Evolutionary conservation across 2,329 filamentous ascomycete genomes (phyloP), one percentile per base, ranked within the genome.

Genomic region (Calonectria montana): DNA sequence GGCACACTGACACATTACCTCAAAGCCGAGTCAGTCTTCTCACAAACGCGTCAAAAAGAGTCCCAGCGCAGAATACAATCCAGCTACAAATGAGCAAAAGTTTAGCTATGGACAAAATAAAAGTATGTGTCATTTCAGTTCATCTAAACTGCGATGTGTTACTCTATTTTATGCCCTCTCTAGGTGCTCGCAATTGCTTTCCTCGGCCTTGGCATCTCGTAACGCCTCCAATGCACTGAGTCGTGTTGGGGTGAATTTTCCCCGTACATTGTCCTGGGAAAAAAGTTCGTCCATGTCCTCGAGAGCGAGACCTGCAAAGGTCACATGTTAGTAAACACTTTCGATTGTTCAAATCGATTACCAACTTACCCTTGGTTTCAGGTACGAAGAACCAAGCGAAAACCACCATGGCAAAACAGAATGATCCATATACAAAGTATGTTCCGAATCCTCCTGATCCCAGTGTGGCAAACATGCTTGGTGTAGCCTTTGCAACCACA

Each of bases 371-470:
- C 57, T 68, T 68, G 12, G 66, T 68, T 23, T 68, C 66, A 7
- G 66, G 66, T 21, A 68, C 65, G 16, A 68, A 68, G 57, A 68
- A 63, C 57, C 57, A 68, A 37, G 65, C 65, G 27, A 68, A 68
- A 25, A 63, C 18, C 3, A 65, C 71, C 71, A 73, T 73, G 6
- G 29, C 25, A 12, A 73, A 65, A 23, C 68, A 73, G 12, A 73
- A 73, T 3, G 71, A 73, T 5, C 71, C 71, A 27, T 73, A 71
- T 0, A 73, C 27, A 53, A 73, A 73, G 50, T 73, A 71, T 3
- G 71, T 73, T 18, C 71, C 71, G n/a, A 73, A 73, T 8, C 71
- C 68, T 23, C 61, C 37, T 0, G 29, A 15, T 2, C 71, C 71
- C 6, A 68, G 43, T 9, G 71, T 73, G 15, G 71, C 71, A 48